Evolutionary conservation across 805 yeast genomes (phyloP).

Genomic region (Cyberlindnera bimundalis): DNA sequence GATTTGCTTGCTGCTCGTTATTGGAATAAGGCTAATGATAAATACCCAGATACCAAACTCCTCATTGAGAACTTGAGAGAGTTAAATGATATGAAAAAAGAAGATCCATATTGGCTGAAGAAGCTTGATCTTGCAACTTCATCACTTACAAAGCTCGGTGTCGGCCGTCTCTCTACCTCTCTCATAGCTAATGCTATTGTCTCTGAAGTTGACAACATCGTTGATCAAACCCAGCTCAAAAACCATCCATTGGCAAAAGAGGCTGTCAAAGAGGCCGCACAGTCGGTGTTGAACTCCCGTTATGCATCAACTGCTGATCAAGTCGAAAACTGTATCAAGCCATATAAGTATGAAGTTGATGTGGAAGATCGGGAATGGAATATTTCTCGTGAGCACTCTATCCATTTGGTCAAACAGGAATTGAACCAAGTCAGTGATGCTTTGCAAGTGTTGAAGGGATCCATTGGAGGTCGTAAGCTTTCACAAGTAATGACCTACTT

Average conservation of each 20-base stretch:
- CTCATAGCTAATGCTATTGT: slow-evolving; percentile 77
- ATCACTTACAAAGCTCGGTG: slow-evolving; percentile 85
- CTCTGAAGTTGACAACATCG: slow-evolving; percentile 71
- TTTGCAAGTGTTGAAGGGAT: slow-evolving; percentile 52
- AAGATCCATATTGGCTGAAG: slow-evolving; percentile 82
- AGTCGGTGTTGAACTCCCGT: slow-evolving; percentile 69
- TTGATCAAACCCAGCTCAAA: slow-evolving; percentile 69
- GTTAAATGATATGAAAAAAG: slow-evolving; percentile 53
- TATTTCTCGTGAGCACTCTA: slow-evolving; percentile 73
- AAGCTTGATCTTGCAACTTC: slow-evolving; percentile 83
- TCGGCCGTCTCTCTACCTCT: slow-evolving; percentile 85
- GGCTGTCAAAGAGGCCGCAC: slow-evolving; percentile 82
- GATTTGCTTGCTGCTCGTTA: slow-evolving; percentile 86
- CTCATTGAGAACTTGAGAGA: slow-evolving; percentile 47
- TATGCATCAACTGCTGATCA: slow-evolving; percentile 95
- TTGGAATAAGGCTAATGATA: slow-evolving; percentile 63
- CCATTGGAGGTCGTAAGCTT: slow-evolving; percentile 81
- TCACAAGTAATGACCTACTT: slow-evolving; percentile 77
- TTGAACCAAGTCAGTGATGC: slow-evolving; percentile 73
- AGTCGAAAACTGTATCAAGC: slow-evolving; percentile 97
- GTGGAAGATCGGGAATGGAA: slow-evolving; percentile 95
- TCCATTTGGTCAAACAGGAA: slow-evolving; percentile 75
- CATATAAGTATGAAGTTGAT: slow-evolving; percentile 95
- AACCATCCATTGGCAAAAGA: slow-evolving; percentile 85
- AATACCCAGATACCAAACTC: slow-evolving; percentile 20